These are phyloP conservation scores for Solanum hybrid DNA, from an alignment of 305 asterid genomes.

Conservation along the genomic window DNA sequence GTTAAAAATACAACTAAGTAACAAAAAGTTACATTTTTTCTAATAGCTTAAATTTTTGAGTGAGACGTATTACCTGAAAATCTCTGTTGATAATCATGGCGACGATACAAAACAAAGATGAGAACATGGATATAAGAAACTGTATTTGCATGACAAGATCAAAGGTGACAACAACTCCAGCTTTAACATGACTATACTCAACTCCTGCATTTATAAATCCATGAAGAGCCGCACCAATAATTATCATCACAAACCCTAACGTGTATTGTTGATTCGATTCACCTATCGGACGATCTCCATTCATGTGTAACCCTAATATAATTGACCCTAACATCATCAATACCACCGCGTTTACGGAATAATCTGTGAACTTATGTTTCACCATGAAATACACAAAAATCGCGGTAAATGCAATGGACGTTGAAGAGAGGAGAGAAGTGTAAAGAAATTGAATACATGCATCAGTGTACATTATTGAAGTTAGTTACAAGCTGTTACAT, in stretches of 20 bases:
- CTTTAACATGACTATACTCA: conserved; percentile 16
- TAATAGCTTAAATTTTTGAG: background rate
- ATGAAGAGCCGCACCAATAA: conserved; percentile 28
- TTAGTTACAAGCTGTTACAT: too few species aligned
- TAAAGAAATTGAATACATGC: too few species aligned
- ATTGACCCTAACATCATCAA: conserved; percentile 25
- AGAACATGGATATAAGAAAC: conserved; percentile 10
- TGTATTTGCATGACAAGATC: conserved; percentile 23
- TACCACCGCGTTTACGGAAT: conserved; percentile 15
- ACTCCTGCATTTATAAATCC: conserved; percentile 18
- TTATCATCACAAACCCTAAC: conserved; percentile 21
- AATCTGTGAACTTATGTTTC: conserved; percentile 21
- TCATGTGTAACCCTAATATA: conserved; percentile 20
- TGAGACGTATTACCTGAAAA: conserved; percentile 14
- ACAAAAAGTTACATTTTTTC: background rate
- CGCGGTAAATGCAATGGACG: conserved; percentile 17
- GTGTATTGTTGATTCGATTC: conserved; percentile 12
- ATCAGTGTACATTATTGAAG: too few species aligned
- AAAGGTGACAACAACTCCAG: conserved; percentile 14
- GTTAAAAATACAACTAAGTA: background rate
- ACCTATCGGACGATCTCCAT: conserved; percentile 18
- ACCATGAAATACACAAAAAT: conserved; percentile 18
- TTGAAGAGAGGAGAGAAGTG: conserved; percentile 10
- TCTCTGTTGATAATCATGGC: conserved; percentile 27
- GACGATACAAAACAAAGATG: conserved; percentile 19